Conservation (phyloP, 176 grass and related monocot species). For the Oryza longistaminata region DNA sequence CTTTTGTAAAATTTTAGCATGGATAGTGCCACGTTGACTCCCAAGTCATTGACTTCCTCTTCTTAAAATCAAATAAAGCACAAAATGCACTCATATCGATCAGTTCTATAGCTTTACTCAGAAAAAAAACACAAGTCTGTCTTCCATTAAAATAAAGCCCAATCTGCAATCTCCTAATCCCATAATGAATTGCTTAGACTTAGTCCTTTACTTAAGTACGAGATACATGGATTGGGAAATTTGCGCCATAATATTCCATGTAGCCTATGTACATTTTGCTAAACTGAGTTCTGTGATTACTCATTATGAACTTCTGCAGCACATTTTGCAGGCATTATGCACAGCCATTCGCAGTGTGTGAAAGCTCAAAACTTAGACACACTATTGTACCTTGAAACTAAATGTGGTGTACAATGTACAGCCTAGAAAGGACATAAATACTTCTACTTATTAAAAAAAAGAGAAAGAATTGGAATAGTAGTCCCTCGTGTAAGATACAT, state of each 20-base stretch:
- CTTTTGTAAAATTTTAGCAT: conserved; percentile 86
- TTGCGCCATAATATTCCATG: background rate
- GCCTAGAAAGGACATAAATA: background rate
- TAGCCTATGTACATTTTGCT: background rate
- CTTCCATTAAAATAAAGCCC: background rate
- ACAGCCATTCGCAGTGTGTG: background rate
- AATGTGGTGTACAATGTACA: background rate
- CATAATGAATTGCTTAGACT: background rate
- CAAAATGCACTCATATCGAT: background rate
- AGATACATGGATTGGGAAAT: background rate
- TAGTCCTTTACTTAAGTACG: background rate
- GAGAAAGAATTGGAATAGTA: background rate
- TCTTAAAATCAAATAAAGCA: conserved; percentile 33
- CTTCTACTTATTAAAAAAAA: background rate
- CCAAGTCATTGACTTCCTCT: conserved; percentile 52
- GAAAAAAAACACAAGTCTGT: background rate
- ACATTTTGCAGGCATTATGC: background rate
- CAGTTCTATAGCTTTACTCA: background rate
- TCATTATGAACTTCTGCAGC: background rate
- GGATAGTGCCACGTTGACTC: conserved; percentile 65
- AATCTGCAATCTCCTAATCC: conserved; percentile 8
- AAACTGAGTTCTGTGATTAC: background rate
- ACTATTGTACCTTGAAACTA: background rate
- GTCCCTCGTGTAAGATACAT: background rate
- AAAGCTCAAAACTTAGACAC: background rate